Conservation (phyloP, 106 monocot species). For the Gastrodia elata region DNA sequence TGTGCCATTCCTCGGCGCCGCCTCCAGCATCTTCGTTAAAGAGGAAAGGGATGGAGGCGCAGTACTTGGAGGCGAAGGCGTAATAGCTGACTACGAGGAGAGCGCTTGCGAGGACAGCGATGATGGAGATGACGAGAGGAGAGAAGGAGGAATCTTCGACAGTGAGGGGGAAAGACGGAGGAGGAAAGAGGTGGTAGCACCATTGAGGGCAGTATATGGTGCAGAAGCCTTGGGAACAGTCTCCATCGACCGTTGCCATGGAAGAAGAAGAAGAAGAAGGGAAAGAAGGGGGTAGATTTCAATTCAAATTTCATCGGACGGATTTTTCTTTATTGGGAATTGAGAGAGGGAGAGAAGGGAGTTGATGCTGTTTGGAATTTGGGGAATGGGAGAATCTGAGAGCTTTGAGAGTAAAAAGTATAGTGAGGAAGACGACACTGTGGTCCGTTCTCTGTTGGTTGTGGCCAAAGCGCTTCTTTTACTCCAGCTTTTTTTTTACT, state of each 20-base stretch:
- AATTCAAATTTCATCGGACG: background rate
- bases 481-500: background rate
- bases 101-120: slow-evolving; percentile 69
- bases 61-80: slow-evolving; percentile 63
- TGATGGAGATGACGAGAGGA: slow-evolving; percentile 84
- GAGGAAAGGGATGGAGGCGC: slow-evolving; percentile 22
- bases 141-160: slow-evolving; percentile 41
- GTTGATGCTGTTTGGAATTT: background rate
- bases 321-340: background rate
- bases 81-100: slow-evolving; percentile 71
- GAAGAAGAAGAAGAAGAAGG: background rate
- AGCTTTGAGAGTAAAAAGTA: slow-evolving; percentile 44
- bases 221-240: slow-evolving; percentile 55
- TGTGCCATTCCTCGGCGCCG: slow-evolving; percentile 10
- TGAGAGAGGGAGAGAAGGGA: background rate
- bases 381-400: slow-evolving; percentile 1
- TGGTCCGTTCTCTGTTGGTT: no score
- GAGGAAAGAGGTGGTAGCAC: slow-evolving; percentile 57
- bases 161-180: slow-evolving; percentile 29
- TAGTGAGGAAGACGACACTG: slow-evolving; percentile 22
- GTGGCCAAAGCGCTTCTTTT: background rate
- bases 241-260: slow-evolving; percentile 16
- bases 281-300: background rate
- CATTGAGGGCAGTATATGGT: slow-evolving; percentile 67
- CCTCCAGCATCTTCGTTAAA: background rate